Base-by-base conservation (phyloP, 192 early-diverging fungal species). In the Coemansia sp. region DNA sequence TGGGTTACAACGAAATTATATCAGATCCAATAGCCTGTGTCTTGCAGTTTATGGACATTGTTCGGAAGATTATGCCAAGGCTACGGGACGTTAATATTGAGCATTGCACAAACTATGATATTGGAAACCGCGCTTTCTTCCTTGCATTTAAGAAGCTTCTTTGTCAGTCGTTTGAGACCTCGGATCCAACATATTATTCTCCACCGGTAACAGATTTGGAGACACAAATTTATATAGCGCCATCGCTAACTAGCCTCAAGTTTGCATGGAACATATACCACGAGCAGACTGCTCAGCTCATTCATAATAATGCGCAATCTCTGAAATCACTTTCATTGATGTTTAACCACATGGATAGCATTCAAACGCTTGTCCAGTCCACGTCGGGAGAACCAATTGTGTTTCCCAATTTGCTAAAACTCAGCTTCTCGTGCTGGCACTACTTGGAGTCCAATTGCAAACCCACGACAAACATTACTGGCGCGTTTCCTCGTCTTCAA, bases 221-320 rank as follows among this genome's bases (percentile, higher is more conserved):
- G 32, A 32, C 10, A 4, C 18, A 4, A 1, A 9, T 22, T 3
- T 1, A 57, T 16, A 3, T 37, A 9, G n/a, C 55, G 20, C 32
- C 32, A 12, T 7, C 35, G 16, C 5, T 48, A 18, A 27, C 58
- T 20, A 55, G 54, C 29, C 39, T 64, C 10, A 24, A 18, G 19
- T 56, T 64, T 48, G 39, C 41, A 2, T 64, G 62, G 62, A 64
- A 64, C 23, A 64, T 64, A 3, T 64, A 57, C 13, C 26, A 57
- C 29, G 38, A 23, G 13, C n/a, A 56, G 4, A 57, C 54, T 2
- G 39, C 22, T 3, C 64, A 66, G 55, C 56, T 66, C 3, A n/a
- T 66, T 4, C 64, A 59, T 23, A 24, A 27, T 12, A 66, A 41
- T 26, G 18, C 64, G 2, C 12, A 23, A 10, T 41, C 64, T 1